Conservation (phyloP, 345 rosid genomes). For the Anacardium occidentale region DNA sequence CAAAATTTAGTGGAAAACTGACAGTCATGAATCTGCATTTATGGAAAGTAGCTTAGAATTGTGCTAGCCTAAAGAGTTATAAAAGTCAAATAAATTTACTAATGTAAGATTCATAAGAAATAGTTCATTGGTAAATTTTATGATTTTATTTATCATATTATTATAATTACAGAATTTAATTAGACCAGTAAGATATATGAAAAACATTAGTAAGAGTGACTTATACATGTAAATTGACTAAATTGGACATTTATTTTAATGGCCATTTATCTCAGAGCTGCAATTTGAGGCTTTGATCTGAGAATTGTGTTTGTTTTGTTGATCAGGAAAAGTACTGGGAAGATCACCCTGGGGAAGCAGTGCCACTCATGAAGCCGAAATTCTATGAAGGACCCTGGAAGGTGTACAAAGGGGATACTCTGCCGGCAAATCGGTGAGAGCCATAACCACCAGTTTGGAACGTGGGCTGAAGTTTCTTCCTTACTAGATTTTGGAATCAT, state of each 20-base stretch:
- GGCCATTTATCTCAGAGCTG: background rate
- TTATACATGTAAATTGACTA: background rate
- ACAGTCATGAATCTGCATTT: too few relatives aligned
- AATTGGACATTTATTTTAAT: background rate
- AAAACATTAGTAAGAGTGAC: background rate
- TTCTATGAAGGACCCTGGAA: slow-evolving; percentile 86
- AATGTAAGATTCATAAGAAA: too few relatives aligned
- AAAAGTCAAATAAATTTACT: too few relatives aligned
- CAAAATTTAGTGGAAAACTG: too few relatives aligned
- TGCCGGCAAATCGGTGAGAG: slow-evolving; percentile 43
- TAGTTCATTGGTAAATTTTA: too few relatives aligned
- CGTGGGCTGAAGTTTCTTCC: slow-evolving; percentile 5
- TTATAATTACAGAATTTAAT: too few relatives aligned
- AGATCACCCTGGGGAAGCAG: slow-evolving; percentile 82
- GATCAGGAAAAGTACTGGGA: slow-evolving; percentile 90
- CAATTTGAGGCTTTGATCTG: slow-evolving; percentile 7
- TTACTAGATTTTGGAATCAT: background rate
- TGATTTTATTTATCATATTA: too few relatives aligned
- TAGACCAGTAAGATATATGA: too few relatives aligned
- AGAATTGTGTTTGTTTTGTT: slow-evolving; percentile 20
- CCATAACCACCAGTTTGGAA: slow-evolving; percentile 11
- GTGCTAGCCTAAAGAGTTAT: too few relatives aligned
- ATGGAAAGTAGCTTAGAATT: too few relatives aligned
- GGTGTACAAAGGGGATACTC: slow-evolving; percentile 65
- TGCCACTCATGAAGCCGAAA: slow-evolving; percentile 76